phyloP scores from a whole-genome alignment of 345 rosid genomes.

The Xanthoceras sorbifolium region DNA sequence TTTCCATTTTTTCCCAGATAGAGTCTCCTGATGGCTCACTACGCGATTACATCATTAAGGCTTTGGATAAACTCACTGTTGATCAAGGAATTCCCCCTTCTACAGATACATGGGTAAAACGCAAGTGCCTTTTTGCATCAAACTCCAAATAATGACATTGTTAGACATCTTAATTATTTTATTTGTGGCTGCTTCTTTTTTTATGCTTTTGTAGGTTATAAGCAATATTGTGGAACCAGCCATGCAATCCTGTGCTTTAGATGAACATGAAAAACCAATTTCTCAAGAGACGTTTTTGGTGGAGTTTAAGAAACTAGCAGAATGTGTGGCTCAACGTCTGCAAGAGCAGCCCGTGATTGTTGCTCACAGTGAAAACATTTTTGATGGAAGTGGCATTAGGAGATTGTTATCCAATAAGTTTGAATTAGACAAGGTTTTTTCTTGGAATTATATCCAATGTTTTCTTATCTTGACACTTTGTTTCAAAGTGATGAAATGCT shows the following conservation, averaged over 20 bases:
- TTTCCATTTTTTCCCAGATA: slow-evolving; percentile 54
- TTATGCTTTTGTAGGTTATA: slow-evolving; percentile 50
- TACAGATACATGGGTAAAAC: slow-evolving; percentile 79
- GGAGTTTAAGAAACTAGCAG: slow-evolving; percentile 68
- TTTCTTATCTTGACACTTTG: neutral
- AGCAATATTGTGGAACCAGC: slow-evolving; percentile 76
- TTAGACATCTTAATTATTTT: neutral
- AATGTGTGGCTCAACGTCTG: slow-evolving; percentile 68
- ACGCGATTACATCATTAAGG: slow-evolving; percentile 52
- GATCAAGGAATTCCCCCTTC: slow-evolving; percentile 93
- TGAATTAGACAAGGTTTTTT: slow-evolving; percentile 75
- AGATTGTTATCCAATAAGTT: slow-evolving; percentile 77
- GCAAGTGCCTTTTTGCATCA: neutral
- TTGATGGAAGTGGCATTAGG: slow-evolving; percentile 81
- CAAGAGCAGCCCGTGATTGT: slow-evolving; percentile 94
- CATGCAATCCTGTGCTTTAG: slow-evolving; percentile 39
- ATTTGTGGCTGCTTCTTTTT: neutral
- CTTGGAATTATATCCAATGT: neutral
- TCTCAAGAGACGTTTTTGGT: slow-evolving; percentile 60
- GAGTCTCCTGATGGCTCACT: slow-evolving; percentile 47
- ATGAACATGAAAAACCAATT: slow-evolving; percentile 40
- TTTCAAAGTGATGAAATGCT: neutral
- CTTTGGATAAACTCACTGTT: slow-evolving; percentile 71
- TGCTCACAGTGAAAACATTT: slow-evolving; percentile 83
- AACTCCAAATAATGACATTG: neutral